Conservation (phyloP, 2,329 filamentous ascomycete genomes). For the Xylaria sp. region DNA sequence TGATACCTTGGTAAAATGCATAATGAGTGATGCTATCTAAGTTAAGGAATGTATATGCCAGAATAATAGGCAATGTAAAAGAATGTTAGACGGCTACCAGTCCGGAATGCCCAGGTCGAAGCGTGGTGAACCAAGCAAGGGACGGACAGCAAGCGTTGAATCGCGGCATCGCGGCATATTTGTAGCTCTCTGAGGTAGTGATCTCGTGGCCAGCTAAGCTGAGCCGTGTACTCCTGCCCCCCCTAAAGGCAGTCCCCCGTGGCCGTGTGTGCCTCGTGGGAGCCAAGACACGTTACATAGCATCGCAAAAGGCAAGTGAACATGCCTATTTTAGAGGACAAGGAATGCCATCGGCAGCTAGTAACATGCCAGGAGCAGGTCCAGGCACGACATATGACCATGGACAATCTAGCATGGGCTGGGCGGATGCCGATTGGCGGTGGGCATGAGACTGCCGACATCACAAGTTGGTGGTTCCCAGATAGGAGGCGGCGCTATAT, state of each 20-base stretch:
- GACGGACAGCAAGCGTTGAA: not conserved
- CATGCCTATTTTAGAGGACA: conserved; percentile 14
- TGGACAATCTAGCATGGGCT: not conserved
- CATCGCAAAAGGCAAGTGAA: conserved; percentile 32
- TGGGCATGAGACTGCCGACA: not conserved
- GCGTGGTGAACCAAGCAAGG: conserved; percentile 24
- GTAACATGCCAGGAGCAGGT: conserved; percentile 18
- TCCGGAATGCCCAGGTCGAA: conserved; percentile 21
- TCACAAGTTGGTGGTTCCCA: not conserved
- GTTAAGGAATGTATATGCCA: conserved; percentile 28
- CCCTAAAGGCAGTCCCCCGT: not conserved
- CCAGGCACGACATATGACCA: conserved; percentile 25
- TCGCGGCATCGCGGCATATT: conserved; percentile 28
- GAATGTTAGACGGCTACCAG: conserved; percentile 21
- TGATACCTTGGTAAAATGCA: conserved; percentile 34
- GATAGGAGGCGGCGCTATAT: conserved; percentile 23
- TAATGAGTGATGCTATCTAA: conserved; percentile 25
- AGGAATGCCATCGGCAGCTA: conserved; percentile 16
- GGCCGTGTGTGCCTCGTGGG: conserved; percentile 30
- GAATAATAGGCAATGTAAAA: conserved; percentile 13
- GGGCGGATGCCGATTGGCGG: not conserved
- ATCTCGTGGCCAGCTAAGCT: not conserved
- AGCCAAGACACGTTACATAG: conserved; percentile 34
- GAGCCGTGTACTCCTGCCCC: conserved; percentile 1
- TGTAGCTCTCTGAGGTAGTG: conserved; percentile 22